Evolutionary conservation across 2,329 filamentous ascomycete genomes (phyloP), one percentile per base, ranked within the genome.

Genomic region (Colletotrichum sp.): DNA sequence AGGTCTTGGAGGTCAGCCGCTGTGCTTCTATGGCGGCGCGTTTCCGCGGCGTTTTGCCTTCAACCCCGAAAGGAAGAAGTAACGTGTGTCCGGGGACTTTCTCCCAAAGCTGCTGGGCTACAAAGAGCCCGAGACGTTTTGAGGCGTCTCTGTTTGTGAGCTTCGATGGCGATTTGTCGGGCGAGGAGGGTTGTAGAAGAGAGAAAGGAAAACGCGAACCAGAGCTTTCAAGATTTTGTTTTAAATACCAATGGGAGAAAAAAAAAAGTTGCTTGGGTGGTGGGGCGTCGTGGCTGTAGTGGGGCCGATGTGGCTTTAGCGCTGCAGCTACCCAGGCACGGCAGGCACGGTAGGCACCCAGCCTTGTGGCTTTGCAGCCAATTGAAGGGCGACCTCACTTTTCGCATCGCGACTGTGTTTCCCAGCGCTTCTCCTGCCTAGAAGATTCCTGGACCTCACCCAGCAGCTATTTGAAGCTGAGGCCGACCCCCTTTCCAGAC

Each of bases 91-190:
- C 96, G 96, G 96, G 96, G 96, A 99, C 96, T 99, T 99, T 99
- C 96, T 98, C 96, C 96, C 96, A 97, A 98, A 98, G 96, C 96
- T 84, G 80, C 78, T 66, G 82, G 81, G 83, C 79, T 82, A 84
- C 83, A 86, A 79, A 85, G 81, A 81, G 78, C 81, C 57, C 83
- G 82, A 75, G 71, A 76, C 59, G 28, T 61, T 48, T 61, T 36
- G 78, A 79, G 82, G 81, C 82, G 83, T 91, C 90, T 94, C 95
- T 94, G 95, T 98, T 88, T 94, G 95, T 96, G 88, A 95, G 96
- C 96, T 98, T 98, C 94, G 96, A 98, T 93, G 94, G 96, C 96
- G 96, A 98, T 98, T 95, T 95, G 95, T 98, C 92, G 95, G 96
- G 91, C 96, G 96, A 98, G 95, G 93, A 94, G 93, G 93, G 92